These are phyloP conservation scores for Malassezia nana DNA, from an alignment of 1,284 basidiomycete genomes.

Conservation along the genomic window DNA sequence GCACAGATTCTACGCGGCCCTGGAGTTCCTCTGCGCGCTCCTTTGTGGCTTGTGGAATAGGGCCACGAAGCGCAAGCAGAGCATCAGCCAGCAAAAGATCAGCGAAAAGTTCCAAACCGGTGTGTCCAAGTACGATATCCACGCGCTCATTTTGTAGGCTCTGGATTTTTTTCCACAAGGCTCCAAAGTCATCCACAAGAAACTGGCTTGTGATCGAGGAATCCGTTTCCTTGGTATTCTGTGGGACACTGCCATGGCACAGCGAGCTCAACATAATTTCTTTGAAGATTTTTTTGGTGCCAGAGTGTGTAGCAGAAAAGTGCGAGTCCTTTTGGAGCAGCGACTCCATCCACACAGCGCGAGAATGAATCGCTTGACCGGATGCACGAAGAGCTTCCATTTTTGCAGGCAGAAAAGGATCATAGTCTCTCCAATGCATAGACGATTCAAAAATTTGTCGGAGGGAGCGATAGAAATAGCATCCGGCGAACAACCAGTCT, in stretches of 20 bases:
- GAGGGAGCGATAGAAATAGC: constrained; percentile 66
- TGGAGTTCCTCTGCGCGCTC: not conserved
- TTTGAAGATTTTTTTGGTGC: constrained; percentile 59
- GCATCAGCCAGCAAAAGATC: constrained; percentile 93
- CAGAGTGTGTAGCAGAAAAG: not conserved
- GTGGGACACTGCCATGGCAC: no score
- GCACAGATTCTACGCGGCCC: not conserved
- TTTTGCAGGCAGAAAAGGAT: constrained; percentile 78
- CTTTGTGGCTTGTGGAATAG: not conserved
- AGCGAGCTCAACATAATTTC: constrained; percentile 76
- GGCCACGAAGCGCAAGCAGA: constrained; percentile 24
- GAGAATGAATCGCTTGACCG: constrained; percentile 57
- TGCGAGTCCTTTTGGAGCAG: constrained; percentile 24
- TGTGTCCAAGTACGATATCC: constrained; percentile 87
- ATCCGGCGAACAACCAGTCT: constrained; percentile 86
- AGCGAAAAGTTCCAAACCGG: constrained; percentile 85
- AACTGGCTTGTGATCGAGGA: no score
- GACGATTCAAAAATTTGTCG: constrained; percentile 65
- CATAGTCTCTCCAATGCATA: constrained; percentile 64
- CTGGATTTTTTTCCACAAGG: constrained; percentile 66
- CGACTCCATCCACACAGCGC: constrained; percentile 28
- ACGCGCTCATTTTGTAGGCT: constrained; percentile 57
- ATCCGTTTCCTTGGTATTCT: constrained; percentile 56
- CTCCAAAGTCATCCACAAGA: constrained; percentile 69
- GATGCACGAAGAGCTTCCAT: constrained; percentile 69